Evolutionary conservation across 192 early-diverging fungal species (phyloP).

Genomic region (Coemansia sp.): DNA sequence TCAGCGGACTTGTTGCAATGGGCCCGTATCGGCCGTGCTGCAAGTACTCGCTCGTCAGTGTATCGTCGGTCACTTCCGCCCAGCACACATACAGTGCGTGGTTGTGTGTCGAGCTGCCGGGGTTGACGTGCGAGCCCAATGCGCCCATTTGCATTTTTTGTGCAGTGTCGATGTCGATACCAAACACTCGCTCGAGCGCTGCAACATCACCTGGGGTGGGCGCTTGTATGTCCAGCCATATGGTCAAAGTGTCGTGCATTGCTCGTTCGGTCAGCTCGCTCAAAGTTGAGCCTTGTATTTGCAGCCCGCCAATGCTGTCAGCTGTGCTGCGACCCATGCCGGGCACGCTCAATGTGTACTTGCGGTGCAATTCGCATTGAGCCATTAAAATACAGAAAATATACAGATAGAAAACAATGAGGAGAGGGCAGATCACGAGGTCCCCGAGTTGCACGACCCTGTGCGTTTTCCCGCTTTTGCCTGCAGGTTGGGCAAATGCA

Average conservation of each 20-base stretch:
- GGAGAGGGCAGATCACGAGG: neutral
- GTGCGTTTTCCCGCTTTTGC: neutral
- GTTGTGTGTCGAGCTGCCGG: slow-evolving; percentile 20
- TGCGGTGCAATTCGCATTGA: slow-evolving; percentile 6
- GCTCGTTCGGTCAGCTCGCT: slow-evolving; percentile 22
- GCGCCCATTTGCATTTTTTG: slow-evolving; percentile 9
- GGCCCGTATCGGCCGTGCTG: neutral
- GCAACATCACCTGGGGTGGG: slow-evolving; percentile 27
- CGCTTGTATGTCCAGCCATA: slow-evolving; percentile 40
- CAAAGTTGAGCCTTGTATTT: slow-evolving; percentile 10
- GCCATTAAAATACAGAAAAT: slow-evolving; percentile 5
- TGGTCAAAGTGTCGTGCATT: neutral
- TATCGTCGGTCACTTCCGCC: slow-evolving; percentile 31
- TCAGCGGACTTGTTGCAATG: neutral
- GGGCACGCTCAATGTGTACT: slow-evolving; percentile 36
- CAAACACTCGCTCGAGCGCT: slow-evolving; percentile 36
- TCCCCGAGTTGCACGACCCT: neutral
- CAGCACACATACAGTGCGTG: slow-evolving; percentile 44
- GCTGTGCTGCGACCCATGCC: slow-evolving; percentile 21
- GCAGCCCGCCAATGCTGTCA: slow-evolving; percentile 13
- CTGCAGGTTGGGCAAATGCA: too few species aligned
- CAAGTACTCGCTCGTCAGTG: slow-evolving; percentile 20
- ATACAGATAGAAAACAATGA: neutral
- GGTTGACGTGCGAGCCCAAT: neutral
- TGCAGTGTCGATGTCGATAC: slow-evolving; percentile 14